These are phyloP conservation scores for Phaeolepiota aurea DNA, from an alignment of 768 basidiomycete species.

Conservation along the genomic window DNA sequence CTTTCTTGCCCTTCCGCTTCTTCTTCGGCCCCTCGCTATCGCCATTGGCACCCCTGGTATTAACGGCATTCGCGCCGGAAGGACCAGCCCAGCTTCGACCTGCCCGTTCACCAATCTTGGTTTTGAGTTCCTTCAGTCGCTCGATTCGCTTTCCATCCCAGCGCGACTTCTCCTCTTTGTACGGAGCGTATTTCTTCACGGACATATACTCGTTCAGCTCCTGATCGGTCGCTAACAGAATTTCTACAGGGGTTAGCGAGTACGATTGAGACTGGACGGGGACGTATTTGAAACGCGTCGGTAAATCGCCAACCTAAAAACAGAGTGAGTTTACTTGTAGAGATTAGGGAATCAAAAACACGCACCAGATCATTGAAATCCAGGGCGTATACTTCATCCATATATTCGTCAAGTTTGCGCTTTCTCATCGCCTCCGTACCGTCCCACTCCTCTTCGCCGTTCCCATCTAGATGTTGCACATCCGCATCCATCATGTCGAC, in stretches of 20 bases:
- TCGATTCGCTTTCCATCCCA: constrained; percentile 62
- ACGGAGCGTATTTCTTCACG: constrained; percentile 88
- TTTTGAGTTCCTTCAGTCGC: constrained; percentile 66
- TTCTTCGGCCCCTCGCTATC: constrained; percentile 26
- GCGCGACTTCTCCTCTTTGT: constrained; percentile 41
- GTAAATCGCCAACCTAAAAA: constrained; percentile 73
- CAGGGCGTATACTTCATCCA: constrained; percentile 84
- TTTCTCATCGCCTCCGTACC: constrained; percentile 91
- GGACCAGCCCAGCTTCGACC: too few relatives aligned
- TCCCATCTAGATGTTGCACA: constrained; percentile 23
- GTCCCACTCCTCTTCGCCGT: constrained; percentile 66
- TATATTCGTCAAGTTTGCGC: constrained; percentile 73
- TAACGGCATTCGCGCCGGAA: too few relatives aligned
- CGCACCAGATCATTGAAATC: constrained; percentile 95
- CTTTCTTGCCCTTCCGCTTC: constrained; percentile 67
- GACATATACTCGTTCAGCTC: constrained; percentile 91
- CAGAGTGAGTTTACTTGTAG: background rate
- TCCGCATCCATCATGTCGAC: constrained; percentile 46
- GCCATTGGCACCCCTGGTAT: too few relatives aligned
- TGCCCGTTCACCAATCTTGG: constrained; percentile 41
- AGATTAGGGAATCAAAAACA: constrained; percentile 7
- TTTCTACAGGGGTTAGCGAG: constrained; percentile 75
- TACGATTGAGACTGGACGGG: constrained; percentile 53
- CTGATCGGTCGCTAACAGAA: constrained; percentile 83
- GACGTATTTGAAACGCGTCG: constrained; percentile 92